Base-by-base conservation (phyloP, 305 asterid species). In the Salvia sclarea region DNA sequence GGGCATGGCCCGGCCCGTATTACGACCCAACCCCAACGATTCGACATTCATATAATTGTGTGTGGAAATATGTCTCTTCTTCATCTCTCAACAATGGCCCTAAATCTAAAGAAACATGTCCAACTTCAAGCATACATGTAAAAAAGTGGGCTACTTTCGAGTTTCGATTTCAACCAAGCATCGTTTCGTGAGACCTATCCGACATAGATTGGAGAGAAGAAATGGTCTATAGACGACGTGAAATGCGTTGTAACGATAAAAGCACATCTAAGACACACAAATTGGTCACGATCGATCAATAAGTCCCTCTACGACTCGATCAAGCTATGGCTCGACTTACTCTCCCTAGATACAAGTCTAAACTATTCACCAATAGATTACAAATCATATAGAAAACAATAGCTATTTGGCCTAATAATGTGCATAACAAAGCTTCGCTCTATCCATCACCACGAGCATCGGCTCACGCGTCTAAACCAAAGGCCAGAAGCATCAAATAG, bases 391-490 rank as follows among this genome's bases (percentile, higher is more conserved):
- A 1, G 20, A 47, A n/a, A n/a, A n/a, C n/a, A n/a, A n/a, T n/a
- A n/a, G n/a, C n/a, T n/a, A n/a, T n/a, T n/a, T n/a, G n/a, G n/a
- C n/a, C n/a, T n/a, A n/a, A n/a, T n/a, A n/a, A n/a, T n/a, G 30
- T 25, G 61, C 40, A 37, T 53, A 61, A n/a, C 10, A 17, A 43
- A 52, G 38, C 59, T 63, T 72, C 66, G 55, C 13, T 64, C 35
- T 17, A 18, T 64, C 40, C 35, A 44, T 67, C 61, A 35, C 22
- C 44, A 28, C 38, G 49, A 43, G 24, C 45, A 21, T 35, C 18
- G 9, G 7, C 37, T 53, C 59, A 53, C 59, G 3, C 12, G 16
- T 25, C 5, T 10, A 53, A 35, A 25, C 50, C 82, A 89, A 49
- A 45, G 64, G 47, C 57, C 33, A 53, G 30, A 35, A 62, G 8